These are phyloP conservation scores for Leccinum brunneo-olivaceum DNA, from an alignment of 1,284 basidiomycete species.

Conservation along the genomic window DNA sequence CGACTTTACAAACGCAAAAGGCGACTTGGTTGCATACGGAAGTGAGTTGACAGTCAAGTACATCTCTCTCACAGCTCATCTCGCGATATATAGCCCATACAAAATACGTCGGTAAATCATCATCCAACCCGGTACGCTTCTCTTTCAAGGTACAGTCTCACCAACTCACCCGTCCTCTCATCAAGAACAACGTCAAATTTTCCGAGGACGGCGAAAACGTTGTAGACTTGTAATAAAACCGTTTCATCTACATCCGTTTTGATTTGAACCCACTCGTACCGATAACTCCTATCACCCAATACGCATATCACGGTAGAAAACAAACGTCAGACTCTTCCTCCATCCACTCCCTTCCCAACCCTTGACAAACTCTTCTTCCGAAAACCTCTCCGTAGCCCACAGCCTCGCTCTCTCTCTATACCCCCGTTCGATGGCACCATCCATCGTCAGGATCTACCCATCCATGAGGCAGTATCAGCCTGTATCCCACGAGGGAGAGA, in stretches of 20 bases:
- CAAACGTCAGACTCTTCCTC: slow-evolving; percentile 22
- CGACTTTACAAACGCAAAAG: slow-evolving; percentile 66
- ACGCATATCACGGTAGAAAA: too few species aligned
- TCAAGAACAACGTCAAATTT: slow-evolving; percentile 77
- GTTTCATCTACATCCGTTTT: too few species aligned
- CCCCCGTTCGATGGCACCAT: slow-evolving; percentile 45
- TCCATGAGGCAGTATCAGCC: slow-evolving; percentile 10
- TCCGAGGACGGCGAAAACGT: slow-evolving; percentile 71
- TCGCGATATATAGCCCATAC: slow-evolving; percentile 61
- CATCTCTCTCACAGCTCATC: not conserved
- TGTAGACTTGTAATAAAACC: too few species aligned
- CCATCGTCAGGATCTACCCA: slow-evolving; percentile 43
- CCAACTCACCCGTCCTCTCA: not conserved
- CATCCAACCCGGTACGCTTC: slow-evolving; percentile 49
- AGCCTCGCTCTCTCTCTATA: slow-evolving; percentile 67
- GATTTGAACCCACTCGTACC: too few species aligned
- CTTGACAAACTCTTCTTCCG: slow-evolving; percentile 69
- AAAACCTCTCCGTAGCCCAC: slow-evolving; percentile 69
- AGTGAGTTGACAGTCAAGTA: slow-evolving; percentile 37
- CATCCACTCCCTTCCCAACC: slow-evolving; percentile 67
- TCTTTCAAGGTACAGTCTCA: not conserved
- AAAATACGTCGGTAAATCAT: slow-evolving; percentile 79
- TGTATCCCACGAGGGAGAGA: slow-evolving; percentile 7
- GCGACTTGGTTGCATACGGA: slow-evolving; percentile 80
- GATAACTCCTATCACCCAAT: too few species aligned